Evolutionary conservation across 2,329 filamentous ascomycete species (phyloP).

Genomic region (Scedosporium aurantiacum): DNA sequence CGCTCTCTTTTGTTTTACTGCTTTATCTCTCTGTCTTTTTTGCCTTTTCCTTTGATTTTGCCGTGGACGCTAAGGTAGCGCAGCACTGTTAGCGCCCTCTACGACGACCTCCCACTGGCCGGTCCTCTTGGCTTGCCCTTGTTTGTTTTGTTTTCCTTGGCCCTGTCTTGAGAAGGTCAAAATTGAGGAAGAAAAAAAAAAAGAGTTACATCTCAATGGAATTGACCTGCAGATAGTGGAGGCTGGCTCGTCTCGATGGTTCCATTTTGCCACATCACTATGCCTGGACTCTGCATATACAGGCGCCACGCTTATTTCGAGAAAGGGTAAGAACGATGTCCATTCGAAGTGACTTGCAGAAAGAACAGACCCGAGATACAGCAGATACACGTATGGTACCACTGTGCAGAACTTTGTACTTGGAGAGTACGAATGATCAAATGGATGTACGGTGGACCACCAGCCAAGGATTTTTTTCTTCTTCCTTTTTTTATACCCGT

Average conservation of each 20-base stretch:
- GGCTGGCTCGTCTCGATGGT: conserved; percentile 7
- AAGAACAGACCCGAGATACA: conserved; percentile 1
- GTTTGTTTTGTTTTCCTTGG: background rate
- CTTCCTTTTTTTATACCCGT: background rate
- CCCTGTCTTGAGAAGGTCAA: background rate
- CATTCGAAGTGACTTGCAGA: conserved; percentile 8
- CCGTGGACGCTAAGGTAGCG: background rate
- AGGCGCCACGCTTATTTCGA: conserved; percentile 8
- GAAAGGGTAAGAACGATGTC: conserved; percentile 4
- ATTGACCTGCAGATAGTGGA: conserved; percentile 5
- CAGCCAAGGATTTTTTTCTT: background rate
- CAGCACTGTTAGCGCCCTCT: background rate
- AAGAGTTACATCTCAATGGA: conserved; percentile 1
- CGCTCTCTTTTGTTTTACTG: background rate
- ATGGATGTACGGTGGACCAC: background rate
- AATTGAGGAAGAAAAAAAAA: background rate
- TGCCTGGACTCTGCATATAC: conserved; percentile 7
- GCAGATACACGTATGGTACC: background rate
- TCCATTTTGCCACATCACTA: conserved; percentile 8
- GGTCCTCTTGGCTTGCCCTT: background rate
- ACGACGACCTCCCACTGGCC: background rate
- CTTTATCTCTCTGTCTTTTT: background rate
- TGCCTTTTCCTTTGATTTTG: too few species aligned
- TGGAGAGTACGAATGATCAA: background rate
- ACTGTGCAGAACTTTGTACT: background rate